Percentiles rank a stretch among this genome's conserved stretches.
Evolutionary conservation across 352 stramenopile species (phyloP).

Genomic region (Pythium aristosporum): DNA sequence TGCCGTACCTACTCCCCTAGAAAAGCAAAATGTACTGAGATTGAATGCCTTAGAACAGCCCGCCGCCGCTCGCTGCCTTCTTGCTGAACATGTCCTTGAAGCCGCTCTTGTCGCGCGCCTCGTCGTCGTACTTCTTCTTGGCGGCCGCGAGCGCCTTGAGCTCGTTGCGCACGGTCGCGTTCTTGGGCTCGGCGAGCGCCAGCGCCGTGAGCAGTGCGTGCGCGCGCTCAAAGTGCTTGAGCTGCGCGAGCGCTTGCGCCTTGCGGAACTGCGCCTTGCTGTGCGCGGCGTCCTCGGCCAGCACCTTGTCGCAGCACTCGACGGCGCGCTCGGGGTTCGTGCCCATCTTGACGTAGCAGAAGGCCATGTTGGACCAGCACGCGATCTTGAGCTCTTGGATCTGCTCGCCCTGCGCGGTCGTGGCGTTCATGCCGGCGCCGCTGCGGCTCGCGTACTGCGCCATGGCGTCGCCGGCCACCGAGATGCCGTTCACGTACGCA

Average conservation of each 20-base stretch:
- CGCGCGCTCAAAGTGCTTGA: conserved; percentile 55
- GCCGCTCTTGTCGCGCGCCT: conserved; percentile 46
- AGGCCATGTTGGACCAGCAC: conserved; percentile 78
- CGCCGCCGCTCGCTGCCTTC: conserved; percentile 20
- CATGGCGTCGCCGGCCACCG: conserved; percentile 75
- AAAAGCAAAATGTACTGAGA: neutral
- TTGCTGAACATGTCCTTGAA: conserved; percentile 84
- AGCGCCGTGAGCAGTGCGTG: conserved; percentile 53
- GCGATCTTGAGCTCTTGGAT: conserved; percentile 72
- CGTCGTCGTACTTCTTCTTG: conserved; percentile 60
- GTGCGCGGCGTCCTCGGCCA: conserved; percentile 59
- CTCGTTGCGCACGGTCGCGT: conserved; percentile 60
- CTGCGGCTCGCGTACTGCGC: conserved; percentile 54
- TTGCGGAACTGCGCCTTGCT: conserved; percentile 84
- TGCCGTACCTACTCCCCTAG: conserved; percentile 42
- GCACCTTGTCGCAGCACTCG: conserved; percentile 70
- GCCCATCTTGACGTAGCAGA: conserved; percentile 77
- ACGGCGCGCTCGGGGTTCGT: conserved; percentile 49
- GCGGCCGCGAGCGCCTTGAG: conserved; percentile 49
- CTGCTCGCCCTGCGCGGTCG: conserved; percentile 42
- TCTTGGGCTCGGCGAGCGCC: conserved; percentile 65
- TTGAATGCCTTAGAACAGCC: conserved; percentile 11
- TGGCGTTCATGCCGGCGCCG: conserved; percentile 47
- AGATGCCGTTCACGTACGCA: conserved; percentile 81
- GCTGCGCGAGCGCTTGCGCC: conserved; percentile 65